These are phyloP conservation scores for Magnusiomyces suaveolens DNA, from an alignment of 1,139 yeast species.

Conservation along the genomic window DNA sequence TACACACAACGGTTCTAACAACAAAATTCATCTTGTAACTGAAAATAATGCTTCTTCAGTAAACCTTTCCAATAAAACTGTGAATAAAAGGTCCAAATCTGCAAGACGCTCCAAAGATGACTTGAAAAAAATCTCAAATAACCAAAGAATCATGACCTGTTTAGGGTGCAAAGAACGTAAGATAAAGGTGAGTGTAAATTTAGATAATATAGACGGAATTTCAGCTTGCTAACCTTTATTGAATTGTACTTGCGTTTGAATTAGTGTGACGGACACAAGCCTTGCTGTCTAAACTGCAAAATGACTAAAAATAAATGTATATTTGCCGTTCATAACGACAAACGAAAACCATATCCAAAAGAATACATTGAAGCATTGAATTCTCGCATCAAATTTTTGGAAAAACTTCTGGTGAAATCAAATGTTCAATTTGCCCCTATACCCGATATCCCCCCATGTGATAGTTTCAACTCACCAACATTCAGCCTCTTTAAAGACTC, in stretches of 20 bases:
- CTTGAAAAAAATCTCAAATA: conserved; percentile 8
- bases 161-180: conserved; percentile 52
- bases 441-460: conserved; percentile 2
- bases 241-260: background rate
- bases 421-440: conserved; percentile 10
- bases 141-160: conserved; percentile 53
- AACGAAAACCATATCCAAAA: conserved; percentile 18
- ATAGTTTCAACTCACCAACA: too few species aligned
- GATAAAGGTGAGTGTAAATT: conserved; percentile 25
- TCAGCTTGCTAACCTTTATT: background rate
- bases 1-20: too few species aligned
- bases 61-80: too few species aligned
- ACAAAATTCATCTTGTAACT: too few species aligned
- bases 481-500: too few species aligned
- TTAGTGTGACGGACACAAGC: conserved; percentile 53
- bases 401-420: conserved; percentile 14
- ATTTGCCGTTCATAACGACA: conserved; percentile 17
- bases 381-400: conserved; percentile 14
- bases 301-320: conserved; percentile 36
- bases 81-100: too few species aligned
- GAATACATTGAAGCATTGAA: conserved; percentile 17
- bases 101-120: too few species aligned
- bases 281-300: conserved; percentile 55
- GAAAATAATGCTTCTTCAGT: too few species aligned
- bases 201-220: too few species aligned